phyloP scores from a whole-genome alignment of 83 land plant species.

The Thuja plicata region DNA sequence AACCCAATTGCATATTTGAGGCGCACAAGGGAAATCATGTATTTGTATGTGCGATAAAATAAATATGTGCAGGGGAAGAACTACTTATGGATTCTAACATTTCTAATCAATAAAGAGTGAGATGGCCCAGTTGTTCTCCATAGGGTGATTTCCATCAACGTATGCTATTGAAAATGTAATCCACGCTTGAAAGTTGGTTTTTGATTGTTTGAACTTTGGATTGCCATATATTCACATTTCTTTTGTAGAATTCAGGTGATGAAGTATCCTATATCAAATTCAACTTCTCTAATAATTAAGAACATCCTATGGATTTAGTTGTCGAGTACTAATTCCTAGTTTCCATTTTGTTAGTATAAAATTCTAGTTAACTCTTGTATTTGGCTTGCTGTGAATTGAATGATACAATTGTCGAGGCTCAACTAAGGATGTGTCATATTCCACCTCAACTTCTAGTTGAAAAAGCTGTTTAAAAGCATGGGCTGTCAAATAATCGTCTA shows the following conservation, averaged over 20 bases:
- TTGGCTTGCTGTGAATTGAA: constrained; percentile 52
- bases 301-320: too few species aligned
- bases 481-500: constrained; percentile 40
- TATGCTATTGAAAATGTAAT: not conserved
- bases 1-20: too few species aligned
- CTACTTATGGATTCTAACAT: too few species aligned
- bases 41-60: too few species aligned
- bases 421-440: constrained; percentile 42
- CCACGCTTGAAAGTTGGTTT: not conserved
- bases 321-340: too few species aligned
- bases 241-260: not conserved
- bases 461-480: constrained; percentile 30
- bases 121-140: not conserved
- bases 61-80: too few species aligned
- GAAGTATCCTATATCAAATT: not conserved
- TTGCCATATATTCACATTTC: not conserved
- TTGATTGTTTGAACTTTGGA: not conserved
- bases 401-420: constrained; percentile 54
- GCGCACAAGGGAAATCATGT: too few species aligned
- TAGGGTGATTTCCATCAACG: too few species aligned
- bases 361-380: too few species aligned
- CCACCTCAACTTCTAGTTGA: constrained; percentile 44
- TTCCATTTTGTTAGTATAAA: too few species aligned
- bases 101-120: not conserved
- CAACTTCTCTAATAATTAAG: too few species aligned